These are phyloP conservation scores for Pichia scutulata DNA, from an alignment of 805 yeast genomes.

Conservation along the genomic window DNA sequence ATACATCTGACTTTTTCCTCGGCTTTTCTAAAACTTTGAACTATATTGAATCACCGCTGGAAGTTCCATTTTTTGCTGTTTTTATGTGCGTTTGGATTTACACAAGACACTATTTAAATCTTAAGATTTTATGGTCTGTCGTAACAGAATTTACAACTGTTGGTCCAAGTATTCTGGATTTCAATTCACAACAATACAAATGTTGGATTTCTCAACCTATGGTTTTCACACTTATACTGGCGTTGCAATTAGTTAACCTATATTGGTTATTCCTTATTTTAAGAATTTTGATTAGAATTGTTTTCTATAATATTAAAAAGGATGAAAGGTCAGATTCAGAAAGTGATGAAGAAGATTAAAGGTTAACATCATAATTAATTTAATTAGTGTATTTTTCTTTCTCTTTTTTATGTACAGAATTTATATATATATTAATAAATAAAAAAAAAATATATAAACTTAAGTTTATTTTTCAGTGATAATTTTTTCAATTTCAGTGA, in stretches of 20 bases:
- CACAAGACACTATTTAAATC: conserved; percentile 78
- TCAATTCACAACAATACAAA: conserved; percentile 88
- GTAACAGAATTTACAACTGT: conserved; percentile 80
- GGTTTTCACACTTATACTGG: conserved; percentile 67
- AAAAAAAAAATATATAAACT: not conserved
- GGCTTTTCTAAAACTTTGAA: conserved; percentile 80
- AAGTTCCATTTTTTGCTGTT: conserved; percentile 57
- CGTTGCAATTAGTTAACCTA: conserved; percentile 75
- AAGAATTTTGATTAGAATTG: conserved; percentile 64
- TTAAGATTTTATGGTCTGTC: conserved; percentile 75
- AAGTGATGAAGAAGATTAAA: conserved; percentile 39
- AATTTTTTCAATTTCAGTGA: conserved; percentile 8
- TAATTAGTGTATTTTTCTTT: not conserved
- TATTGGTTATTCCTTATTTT: conserved; percentile 84
- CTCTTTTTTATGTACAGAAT: conserved; percentile 1
- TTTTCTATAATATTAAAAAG: conserved; percentile 49
- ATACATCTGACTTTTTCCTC: conserved; percentile 83
- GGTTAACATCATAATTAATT: not conserved
- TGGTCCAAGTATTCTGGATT: conserved; percentile 75
- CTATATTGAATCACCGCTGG: conserved; percentile 62
- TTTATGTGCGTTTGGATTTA: conserved; percentile 79
- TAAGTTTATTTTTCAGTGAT: not conserved
- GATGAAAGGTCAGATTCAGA: conserved; percentile 91
- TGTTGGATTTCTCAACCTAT: conserved; percentile 94
- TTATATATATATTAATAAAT: not conserved